Percentiles rank a stretch among this genome's conserved stretches.
Conservation (phyloP, 768 basidiomycete species). For the Boletus sp. region DNA sequence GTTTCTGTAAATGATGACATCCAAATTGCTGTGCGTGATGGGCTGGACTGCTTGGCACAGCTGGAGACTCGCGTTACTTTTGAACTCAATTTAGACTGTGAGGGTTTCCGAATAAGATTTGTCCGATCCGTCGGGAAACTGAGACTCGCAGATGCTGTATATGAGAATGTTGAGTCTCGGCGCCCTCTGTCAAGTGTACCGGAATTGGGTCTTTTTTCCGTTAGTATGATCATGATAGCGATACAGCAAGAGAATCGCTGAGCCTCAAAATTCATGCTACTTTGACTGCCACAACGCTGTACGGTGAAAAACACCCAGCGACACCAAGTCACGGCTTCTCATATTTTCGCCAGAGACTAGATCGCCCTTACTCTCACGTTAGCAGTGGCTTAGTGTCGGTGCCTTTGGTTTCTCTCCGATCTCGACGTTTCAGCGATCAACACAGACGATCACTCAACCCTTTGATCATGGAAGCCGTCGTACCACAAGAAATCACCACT, state of each 20-base stretch:
- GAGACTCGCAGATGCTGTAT: too few relatives aligned
- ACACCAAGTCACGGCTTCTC: not conserved
- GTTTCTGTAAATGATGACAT: not conserved
- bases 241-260: not conserved
- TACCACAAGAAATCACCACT: constrained; percentile 62
- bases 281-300: not conserved
- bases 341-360: not conserved
- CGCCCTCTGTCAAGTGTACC: too few relatives aligned
- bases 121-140: too few relatives aligned
- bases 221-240: too few relatives aligned
- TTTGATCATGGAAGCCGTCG: constrained; percentile 32
- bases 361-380: not conserved
- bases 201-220: too few relatives aligned
- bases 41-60: not conserved
- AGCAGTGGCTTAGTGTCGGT: not conserved
- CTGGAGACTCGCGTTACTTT: not conserved
- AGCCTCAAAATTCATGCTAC: not conserved
- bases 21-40: not conserved
- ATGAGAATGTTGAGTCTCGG: too few relatives aligned
- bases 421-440: constrained; percentile 1
- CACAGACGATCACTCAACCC: not conserved
- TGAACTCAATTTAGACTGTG: too few relatives aligned
- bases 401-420: not conserved
- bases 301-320: not conserved
- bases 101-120: too few relatives aligned